These are phyloP conservation scores for Suillus paluster DNA, from an alignment of 768 basidiomycete genomes.

Conservation along the genomic window DNA sequence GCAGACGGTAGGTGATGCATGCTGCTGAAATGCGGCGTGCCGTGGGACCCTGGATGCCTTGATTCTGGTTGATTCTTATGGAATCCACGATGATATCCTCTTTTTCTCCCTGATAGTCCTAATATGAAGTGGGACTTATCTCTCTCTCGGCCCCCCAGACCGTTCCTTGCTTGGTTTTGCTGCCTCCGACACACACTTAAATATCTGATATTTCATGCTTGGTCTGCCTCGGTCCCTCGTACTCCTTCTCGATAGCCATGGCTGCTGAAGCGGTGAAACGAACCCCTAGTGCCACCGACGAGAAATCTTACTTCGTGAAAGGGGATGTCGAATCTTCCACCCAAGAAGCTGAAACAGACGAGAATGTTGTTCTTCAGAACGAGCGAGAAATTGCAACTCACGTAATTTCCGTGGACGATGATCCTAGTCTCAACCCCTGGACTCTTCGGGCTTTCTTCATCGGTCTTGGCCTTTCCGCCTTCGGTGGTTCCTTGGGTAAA, in stretches of 20 bases:
- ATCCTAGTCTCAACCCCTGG: constrained; percentile 32
- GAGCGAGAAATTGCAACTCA: constrained; percentile 53
- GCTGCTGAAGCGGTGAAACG: not conserved
- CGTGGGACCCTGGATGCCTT: not conserved
- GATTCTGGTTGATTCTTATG: not conserved
- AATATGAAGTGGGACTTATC: not conserved
- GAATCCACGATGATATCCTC: no score
- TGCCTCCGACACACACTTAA: not conserved
- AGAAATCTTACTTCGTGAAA: constrained; percentile 32
- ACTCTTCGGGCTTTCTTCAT: constrained; percentile 55
- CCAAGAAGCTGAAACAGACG: constrained; percentile 11
- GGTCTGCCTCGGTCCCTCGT: constrained; percentile 3
- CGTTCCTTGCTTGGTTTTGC: not conserved
- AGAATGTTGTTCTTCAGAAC: constrained; percentile 35
- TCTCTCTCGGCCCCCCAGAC: not conserved
- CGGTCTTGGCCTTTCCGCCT: constrained; percentile 54
- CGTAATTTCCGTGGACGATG: constrained; percentile 45
- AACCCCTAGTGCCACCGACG: constrained; percentile 15
- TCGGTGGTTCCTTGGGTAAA: constrained; percentile 54
- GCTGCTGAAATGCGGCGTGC: no score
- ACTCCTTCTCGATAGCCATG: constrained; percentile 11
- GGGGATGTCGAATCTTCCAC: constrained; percentile 37
- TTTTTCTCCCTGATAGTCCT: no score
- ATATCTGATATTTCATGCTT: constrained; percentile 1
- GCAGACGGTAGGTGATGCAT: no score